Conservation (phyloP, 768 basidiomycete genomes). For the Termitomyces sp. region DNA sequence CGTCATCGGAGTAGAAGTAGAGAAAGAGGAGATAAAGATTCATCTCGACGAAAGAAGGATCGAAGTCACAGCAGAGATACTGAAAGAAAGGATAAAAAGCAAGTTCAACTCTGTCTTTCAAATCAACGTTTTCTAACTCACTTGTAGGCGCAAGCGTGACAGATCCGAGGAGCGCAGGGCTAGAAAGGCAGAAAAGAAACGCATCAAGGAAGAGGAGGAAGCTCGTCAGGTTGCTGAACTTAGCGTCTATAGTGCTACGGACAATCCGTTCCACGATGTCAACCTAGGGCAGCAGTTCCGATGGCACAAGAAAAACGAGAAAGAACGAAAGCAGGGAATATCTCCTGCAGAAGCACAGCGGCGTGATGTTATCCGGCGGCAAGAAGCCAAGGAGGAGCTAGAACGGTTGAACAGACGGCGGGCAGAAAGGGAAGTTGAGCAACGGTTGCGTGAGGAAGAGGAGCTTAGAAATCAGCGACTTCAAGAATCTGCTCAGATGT, state of each 20-base stretch:
- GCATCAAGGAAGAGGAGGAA: slow-evolving; percentile 81
- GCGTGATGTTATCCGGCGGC: slow-evolving; percentile 72
- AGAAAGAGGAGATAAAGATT: slow-evolving; percentile 17
- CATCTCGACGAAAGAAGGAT: slow-evolving; percentile 21
- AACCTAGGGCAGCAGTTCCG: slow-evolving; percentile 95
- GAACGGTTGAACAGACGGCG: slow-evolving; percentile 86
- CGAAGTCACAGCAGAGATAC: slow-evolving; percentile 34
- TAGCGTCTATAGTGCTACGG: slow-evolving; percentile 91
- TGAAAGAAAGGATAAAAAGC: slow-evolving; percentile 45
- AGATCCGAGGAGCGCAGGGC: slow-evolving; percentile 83
- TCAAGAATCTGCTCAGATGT: slow-evolving; percentile 96
- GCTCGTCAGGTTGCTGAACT: slow-evolving; percentile 90
- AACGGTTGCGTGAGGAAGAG: slow-evolving; percentile 86
- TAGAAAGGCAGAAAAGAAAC: slow-evolving; percentile 84
- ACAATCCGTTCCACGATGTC: slow-evolving; percentile 98
- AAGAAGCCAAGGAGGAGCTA: slow-evolving; percentile 94
- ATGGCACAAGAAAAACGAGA: slow-evolving; percentile 99
- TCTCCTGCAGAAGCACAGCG: slow-evolving; percentile 72
- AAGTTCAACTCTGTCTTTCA: slow-evolving; percentile 13
- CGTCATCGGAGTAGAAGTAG: slow-evolving; percentile 26
- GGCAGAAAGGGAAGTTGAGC: slow-evolving; percentile 90
- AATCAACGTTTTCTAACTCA: not conserved
- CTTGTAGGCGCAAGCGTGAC: slow-evolving; percentile 69
- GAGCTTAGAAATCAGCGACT: slow-evolving; percentile 83
- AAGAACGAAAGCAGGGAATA: slow-evolving; percentile 87